Conservation (phyloP, 192 early-diverging fungal genomes). For the Coemansia sp. region DNA sequence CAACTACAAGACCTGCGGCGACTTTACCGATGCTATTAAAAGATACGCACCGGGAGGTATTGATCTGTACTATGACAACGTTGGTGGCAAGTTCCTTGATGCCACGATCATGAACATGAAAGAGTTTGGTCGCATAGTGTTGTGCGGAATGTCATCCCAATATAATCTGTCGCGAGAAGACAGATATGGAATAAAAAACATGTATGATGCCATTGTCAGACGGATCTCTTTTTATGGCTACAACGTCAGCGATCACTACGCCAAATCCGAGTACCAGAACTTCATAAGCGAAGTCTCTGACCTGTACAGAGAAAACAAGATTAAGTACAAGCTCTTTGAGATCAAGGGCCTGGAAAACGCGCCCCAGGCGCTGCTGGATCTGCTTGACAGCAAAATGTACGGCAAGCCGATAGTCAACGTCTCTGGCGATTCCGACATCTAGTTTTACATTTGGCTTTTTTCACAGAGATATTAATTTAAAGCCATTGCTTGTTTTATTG, state of each 20-base stretch:
- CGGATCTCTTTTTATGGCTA: slow-evolving; percentile 64
- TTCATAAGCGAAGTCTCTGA: slow-evolving; percentile 59
- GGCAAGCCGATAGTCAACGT: slow-evolving; percentile 65
- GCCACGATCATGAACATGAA: slow-evolving; percentile 66
- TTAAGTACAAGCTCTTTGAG: slow-evolving; percentile 60
- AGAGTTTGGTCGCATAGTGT: slow-evolving; percentile 66
- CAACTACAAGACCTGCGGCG: slow-evolving; percentile 84
- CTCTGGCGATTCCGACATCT: neutral
- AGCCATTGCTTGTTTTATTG: too few relatives aligned
- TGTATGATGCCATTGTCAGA: slow-evolving; percentile 57
- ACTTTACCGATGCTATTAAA: slow-evolving; percentile 52
- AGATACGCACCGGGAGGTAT: slow-evolving; percentile 74
- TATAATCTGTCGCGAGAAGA: slow-evolving; percentile 51
- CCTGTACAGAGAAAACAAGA: slow-evolving; percentile 60
- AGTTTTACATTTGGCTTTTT: neutral
- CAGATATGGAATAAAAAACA: slow-evolving; percentile 56
- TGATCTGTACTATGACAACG: slow-evolving; percentile 86
- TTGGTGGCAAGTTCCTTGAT: slow-evolving; percentile 81
- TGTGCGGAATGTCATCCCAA: slow-evolving; percentile 73
- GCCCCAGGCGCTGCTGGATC: slow-evolving; percentile 59
- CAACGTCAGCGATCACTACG: slow-evolving; percentile 57
- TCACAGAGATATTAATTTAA: too few relatives aligned
- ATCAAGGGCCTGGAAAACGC: slow-evolving; percentile 66
- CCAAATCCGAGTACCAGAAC: slow-evolving; percentile 44
- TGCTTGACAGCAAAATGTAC: slow-evolving; percentile 66